Conservation (phyloP, 1,284 basidiomycete species). For the Microbotryum scabiosae region DNA sequence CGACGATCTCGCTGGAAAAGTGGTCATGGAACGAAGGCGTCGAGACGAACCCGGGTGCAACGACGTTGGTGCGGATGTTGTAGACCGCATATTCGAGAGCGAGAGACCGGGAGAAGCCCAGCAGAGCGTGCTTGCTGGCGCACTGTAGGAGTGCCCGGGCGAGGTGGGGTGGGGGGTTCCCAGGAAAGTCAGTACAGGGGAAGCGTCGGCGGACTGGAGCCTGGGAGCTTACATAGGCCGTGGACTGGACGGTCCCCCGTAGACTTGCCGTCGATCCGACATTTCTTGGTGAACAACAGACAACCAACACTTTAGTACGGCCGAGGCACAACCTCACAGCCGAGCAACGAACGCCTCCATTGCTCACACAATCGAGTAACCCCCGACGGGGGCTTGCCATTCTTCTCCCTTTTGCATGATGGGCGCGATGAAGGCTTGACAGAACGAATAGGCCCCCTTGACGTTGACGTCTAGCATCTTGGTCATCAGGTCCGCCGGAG, state of each 20-base stretch:
- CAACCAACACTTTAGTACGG: neutral
- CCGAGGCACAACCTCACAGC: neutral
- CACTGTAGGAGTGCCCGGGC: constrained; percentile 3
- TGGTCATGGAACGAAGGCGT: neutral
- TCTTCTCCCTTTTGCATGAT: neutral
- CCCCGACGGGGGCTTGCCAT: constrained; percentile 3
- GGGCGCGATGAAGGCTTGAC: constrained; percentile 12
- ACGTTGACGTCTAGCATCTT: constrained; percentile 20
- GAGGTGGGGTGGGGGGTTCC: neutral
- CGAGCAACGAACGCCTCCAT: neutral
- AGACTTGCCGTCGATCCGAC: constrained; percentile 19
- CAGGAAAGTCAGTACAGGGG: neutral
- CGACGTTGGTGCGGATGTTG: constrained; percentile 21
- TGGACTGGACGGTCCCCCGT: constrained; percentile 3
- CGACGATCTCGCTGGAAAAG: neutral
- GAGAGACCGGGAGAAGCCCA: constrained; percentile 19
- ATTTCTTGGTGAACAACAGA: constrained; percentile 4
- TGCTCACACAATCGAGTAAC: constrained; percentile 21
- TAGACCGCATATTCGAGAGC: constrained; percentile 17
- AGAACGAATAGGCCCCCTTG: constrained; percentile 18
- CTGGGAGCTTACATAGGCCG: constrained; percentile 10
- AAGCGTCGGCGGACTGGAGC: neutral
- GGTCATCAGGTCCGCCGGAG: constrained; percentile 4
- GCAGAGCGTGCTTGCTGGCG: constrained; percentile 27
- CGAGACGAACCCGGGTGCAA: constrained; percentile 17